Percentiles rank a stretch among this genome's conserved stretches.
phyloP scores from a whole-genome alignment of 2,329 filamentous ascomycete species.

The Juglanconis oblonga region DNA sequence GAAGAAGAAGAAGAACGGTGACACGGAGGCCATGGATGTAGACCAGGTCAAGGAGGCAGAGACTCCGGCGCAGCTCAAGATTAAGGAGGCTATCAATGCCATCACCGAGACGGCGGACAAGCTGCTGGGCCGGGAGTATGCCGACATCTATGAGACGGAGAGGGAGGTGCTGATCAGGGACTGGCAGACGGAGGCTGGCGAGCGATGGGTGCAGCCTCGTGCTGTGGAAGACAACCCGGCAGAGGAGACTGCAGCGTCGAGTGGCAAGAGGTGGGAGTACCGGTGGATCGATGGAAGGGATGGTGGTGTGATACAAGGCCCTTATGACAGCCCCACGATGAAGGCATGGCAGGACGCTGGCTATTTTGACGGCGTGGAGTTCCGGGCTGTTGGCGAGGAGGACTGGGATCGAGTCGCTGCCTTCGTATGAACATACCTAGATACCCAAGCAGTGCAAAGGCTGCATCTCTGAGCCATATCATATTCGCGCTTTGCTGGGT shows the following conservation, averaged over 20 bases:
- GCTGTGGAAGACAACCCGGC: constrained; percentile 20
- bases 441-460: background rate
- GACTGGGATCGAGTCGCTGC: constrained; percentile 49
- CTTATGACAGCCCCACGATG: constrained; percentile 84
- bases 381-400: constrained; percentile 56
- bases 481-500: no score
- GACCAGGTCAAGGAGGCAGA: constrained; percentile 54
- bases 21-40: constrained; percentile 65
- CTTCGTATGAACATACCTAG: constrained; percentile 1
- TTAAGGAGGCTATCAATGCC: constrained; percentile 71
- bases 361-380: constrained; percentile 91
- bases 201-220: constrained; percentile 65
- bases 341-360: constrained; percentile 86
- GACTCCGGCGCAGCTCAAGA: constrained; percentile 65
- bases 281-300: constrained; percentile 88
- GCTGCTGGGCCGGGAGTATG: constrained; percentile 75
- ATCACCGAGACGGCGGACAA: constrained; percentile 91
- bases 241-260: constrained; percentile 30
- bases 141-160: constrained; percentile 89
- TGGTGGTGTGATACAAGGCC: constrained; percentile 74
- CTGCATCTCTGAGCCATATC: background rate
- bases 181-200: constrained; percentile 80
- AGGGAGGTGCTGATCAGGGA: constrained; percentile 80
- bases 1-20: constrained; percentile 47
- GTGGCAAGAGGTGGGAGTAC: constrained; percentile 73